Percentiles rank a stretch among this genome's conserved stretches.
Conservation (phyloP, 805 yeast genomes). For the Lipomyces orientalis region DNA sequence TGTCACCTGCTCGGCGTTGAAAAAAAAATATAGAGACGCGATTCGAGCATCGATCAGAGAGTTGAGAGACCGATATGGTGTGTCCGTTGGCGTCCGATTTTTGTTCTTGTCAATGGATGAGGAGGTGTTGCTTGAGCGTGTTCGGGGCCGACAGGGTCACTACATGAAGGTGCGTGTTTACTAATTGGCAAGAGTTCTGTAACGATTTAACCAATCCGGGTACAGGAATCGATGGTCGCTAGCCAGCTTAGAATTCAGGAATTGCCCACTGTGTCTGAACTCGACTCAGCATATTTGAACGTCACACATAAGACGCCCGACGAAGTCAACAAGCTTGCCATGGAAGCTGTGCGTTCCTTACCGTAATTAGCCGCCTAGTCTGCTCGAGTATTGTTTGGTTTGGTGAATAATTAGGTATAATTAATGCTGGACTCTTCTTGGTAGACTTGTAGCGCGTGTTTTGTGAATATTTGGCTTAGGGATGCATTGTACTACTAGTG, state of each 20-base stretch:
- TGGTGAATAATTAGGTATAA: not conserved
- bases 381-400: not conserved
- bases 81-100: conserved; percentile 55
- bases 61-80: conserved; percentile 35
- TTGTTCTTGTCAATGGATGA: conserved; percentile 70
- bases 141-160: conserved; percentile 70
- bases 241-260: conserved; percentile 37
- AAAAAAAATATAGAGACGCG: conserved; percentile 69
- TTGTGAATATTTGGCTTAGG: no score
- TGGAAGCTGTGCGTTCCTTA: conserved; percentile 12
- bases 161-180: conserved; percentile 67
- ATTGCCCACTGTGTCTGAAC: conserved; percentile 35
- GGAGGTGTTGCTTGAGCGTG: conserved; percentile 66
- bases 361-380: not conserved
- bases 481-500: no score
- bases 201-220: not conserved
- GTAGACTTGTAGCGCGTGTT: no score
- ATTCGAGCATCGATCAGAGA: conserved; percentile 50
- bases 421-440: no score
- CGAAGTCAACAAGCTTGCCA: conserved; percentile 19
- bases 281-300: conserved; percentile 32
- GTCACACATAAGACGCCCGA: conserved; percentile 33
- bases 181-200: not conserved
- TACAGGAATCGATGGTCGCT: conserved; percentile 37
- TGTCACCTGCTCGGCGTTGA: conserved; percentile 86